Conservation (phyloP, 2,329 filamentous ascomycete genomes). For the Ceratocystis harringtonii region DNA sequence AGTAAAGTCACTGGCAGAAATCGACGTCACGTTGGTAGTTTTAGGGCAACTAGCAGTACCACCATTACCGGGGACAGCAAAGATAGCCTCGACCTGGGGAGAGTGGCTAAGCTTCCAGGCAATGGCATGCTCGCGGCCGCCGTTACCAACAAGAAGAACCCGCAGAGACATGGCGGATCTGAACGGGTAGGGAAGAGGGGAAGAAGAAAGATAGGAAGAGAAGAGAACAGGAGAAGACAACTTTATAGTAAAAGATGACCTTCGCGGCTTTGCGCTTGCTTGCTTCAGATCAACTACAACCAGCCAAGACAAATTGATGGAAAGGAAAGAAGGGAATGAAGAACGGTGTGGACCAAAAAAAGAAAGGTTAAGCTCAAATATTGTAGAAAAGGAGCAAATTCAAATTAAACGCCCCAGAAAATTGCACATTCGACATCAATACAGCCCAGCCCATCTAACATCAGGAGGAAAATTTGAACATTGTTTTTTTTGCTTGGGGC, state of each 20-base stretch:
- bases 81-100: constrained; percentile 59
- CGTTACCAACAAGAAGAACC: constrained; percentile 80
- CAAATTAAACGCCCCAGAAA: constrained; percentile 2
- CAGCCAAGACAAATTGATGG: neutral
- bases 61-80: constrained; percentile 64
- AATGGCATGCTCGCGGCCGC: constrained; percentile 84
- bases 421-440: neutral
- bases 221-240: neutral
- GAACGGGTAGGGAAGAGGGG: neutral
- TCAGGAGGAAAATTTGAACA: constrained; percentile 7
- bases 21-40: constrained; percentile 52
- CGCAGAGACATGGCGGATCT: constrained; percentile 24
- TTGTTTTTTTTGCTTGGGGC: neutral
- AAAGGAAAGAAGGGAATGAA: too few species aligned
- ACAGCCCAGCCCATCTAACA: neutral
- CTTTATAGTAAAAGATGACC: neutral
- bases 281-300: neutral
- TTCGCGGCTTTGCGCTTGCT: neutral
- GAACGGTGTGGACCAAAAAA: neutral
- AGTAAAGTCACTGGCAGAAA: constrained; percentile 63
- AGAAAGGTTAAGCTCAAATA: neutral
- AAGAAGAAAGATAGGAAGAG: neutral
- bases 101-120: constrained; percentile 90
- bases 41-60: constrained; percentile 61
- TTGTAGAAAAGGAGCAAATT: constrained; percentile 1